Evolutionary conservation across 768 basidiomycete genomes (phyloP), one percentile per base, ranked within the genome.

Genomic region (Kwoniella botswanensis): DNA sequence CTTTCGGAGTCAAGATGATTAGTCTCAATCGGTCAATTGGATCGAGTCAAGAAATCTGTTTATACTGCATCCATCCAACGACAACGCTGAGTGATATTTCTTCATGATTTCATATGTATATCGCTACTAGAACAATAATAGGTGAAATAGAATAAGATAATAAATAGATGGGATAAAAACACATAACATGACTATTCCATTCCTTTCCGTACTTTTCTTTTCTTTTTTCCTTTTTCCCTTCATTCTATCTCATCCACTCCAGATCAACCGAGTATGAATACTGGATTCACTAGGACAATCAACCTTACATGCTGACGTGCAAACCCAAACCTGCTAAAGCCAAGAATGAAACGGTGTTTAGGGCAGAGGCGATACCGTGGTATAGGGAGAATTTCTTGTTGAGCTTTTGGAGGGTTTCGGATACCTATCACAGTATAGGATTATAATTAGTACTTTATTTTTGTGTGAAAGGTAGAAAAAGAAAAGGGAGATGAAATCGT

Each of bases 281-380:
- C 7, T 7, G 35, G 35, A 35, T 35, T 35, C 35, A 35, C 35
- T 35, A 35, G 35, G 35, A 35, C 35, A 1, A 35, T 35, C 35
- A 6, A 50, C 46, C 22, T 73, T 76, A 78, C 74, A 78, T 76
- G 74, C 77, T 79, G 17, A 79, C 67, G 65, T 69, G 71, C 57
- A 81, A 74, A 72, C 79, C 79, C 60, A 81, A 71, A 61, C 76
- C 78, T 63, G 68, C 80, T 44, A 82, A 76, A 21, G 74, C 62
- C 69, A 79, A 80, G 72, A 92, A 86, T 10, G 89, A 86, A 17
- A 82, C 76, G 44, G 92, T 83, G 82, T 92, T 93, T 66, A 88
- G 86, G 24, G 91, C 84, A 5, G 89, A 90, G 80, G 90, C 90
- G 73, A 91, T 79, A 10, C 90, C 90, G 79, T 93, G 92, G 63